Evolutionary conservation across 1,284 basidiomycete genomes (phyloP).

Genomic region (Gastroboletus turbinatus): DNA sequence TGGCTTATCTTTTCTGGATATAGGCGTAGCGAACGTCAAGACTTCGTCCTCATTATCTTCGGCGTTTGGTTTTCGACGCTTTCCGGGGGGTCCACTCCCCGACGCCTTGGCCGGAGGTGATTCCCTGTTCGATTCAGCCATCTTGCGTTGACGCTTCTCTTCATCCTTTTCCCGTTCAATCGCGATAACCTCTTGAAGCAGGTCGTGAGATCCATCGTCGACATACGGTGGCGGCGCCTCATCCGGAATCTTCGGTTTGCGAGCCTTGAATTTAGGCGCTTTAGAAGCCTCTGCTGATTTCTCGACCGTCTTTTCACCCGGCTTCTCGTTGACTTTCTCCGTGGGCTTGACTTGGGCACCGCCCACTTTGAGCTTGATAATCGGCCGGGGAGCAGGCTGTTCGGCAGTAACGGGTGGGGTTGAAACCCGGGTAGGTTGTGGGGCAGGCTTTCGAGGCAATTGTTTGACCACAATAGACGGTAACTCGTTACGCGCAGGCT

Average conservation of each 20-base stretch:
- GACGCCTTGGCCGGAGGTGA: slow-evolving; percentile 35
- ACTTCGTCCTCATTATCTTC: slow-evolving; percentile 58
- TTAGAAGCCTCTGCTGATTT: slow-evolving; percentile 34
- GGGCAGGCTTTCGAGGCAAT: slow-evolving; percentile 26
- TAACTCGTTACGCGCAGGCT: slow-evolving; percentile 28
- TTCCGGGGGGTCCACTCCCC: slow-evolving; percentile 39
- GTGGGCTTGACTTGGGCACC: slow-evolving; percentile 30
- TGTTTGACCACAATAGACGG: slow-evolving; percentile 39
- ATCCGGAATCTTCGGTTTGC: slow-evolving; percentile 49
- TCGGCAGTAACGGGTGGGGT: slow-evolving; percentile 27
- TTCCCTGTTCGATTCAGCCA: slow-evolving; percentile 28
- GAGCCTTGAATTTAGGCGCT: slow-evolving; percentile 41
- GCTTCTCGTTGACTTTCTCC: slow-evolving; percentile 32
- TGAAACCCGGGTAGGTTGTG: slow-evolving; percentile 13
- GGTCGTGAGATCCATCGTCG: slow-evolving; percentile 74
- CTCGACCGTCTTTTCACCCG: slow-evolving; percentile 26
- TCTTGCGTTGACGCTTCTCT: slow-evolving; percentile 42
- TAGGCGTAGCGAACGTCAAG: slow-evolving; percentile 54
- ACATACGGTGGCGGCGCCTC: slow-evolving; percentile 62
- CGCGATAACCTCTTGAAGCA: slow-evolving; percentile 78
- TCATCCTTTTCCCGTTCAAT: slow-evolving; percentile 68
- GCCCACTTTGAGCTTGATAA: slow-evolving; percentile 58
- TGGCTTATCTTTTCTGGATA: slow-evolving; percentile 58
- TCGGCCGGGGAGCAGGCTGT: slow-evolving; percentile 45
- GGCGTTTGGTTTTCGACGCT: slow-evolving; percentile 55